These are phyloP conservation scores for Aegilops sharonensis DNA, from an alignment of 176 grass and related monocot genomes.

Conservation along the genomic window DNA sequence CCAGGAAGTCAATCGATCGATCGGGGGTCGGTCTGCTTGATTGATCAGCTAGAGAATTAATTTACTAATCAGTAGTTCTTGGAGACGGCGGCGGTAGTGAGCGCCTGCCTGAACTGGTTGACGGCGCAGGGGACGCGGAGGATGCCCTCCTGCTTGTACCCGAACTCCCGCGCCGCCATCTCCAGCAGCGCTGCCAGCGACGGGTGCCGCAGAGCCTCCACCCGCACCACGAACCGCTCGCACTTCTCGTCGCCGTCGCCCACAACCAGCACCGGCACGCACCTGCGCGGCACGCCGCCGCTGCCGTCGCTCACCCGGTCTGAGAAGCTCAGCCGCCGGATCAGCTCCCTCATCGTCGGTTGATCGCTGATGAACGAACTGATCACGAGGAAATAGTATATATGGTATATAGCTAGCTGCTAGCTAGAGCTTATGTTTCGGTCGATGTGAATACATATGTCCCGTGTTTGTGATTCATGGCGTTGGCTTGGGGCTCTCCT, in stretches of 20 bases:
- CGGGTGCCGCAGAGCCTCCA: conserved; percentile 59
- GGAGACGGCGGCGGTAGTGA: conserved; percentile 10
- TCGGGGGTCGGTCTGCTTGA: no score
- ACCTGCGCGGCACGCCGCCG: conserved; percentile 44
- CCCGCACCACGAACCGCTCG: conserved; percentile 62
- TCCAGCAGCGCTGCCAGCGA: conserved; percentile 55
- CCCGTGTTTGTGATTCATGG: neutral
- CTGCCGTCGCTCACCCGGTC: conserved; percentile 25
- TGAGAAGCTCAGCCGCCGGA: conserved; percentile 47
- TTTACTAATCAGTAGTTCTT: neutral
- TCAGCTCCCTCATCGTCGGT: conserved; percentile 37
- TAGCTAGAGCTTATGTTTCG: neutral
- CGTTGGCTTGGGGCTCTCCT: neutral
- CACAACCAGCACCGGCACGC: conserved; percentile 67
- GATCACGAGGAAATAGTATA: neutral
- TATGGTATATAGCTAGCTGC: neutral
- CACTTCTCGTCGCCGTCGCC: neutral
- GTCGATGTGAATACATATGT: neutral
- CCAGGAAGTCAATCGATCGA: neutral
- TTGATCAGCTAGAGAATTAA: neutral
- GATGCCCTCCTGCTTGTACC: conserved; percentile 64
- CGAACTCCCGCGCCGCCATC: conserved; percentile 62
- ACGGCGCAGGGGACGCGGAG: conserved; percentile 66
- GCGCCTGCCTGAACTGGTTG: conserved; percentile 42
- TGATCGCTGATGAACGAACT: neutral